Percentiles rank a stretch among this genome's conserved stretches.
phyloP scores from a whole-genome alignment of 495 filamentous ascomycete genomes.

The Copromyces sp. region DNA sequence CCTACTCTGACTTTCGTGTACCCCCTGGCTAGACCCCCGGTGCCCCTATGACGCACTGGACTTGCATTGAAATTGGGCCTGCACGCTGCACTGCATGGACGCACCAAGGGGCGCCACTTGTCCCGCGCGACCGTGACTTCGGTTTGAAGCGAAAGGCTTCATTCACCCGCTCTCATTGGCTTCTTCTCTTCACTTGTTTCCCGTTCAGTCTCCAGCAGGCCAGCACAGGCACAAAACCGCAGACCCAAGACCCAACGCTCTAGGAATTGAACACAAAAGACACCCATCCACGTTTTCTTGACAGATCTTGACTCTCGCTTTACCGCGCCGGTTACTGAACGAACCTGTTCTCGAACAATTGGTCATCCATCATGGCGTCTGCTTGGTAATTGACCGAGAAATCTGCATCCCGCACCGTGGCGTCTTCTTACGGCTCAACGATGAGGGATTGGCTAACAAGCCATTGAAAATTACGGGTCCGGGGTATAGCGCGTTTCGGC shows the following conservation, averaged over 20 bases:
- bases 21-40: neutral
- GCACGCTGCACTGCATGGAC: conserved; percentile 4
- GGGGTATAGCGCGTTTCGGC: neutral
- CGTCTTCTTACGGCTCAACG: neutral
- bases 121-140: conserved; percentile 3
- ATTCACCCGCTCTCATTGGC: neutral
- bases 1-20: neutral
- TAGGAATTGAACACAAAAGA: neutral
- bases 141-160: neutral
- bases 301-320: neutral
- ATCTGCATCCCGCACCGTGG: neutral
- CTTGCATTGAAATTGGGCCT: conserved; percentile 6
- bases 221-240: neutral
- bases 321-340: neutral
- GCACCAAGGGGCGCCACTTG: conserved; percentile 17
- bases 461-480: neutral
- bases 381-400: neutral
- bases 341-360: neutral
- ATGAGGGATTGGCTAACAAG: neutral
- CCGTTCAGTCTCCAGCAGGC: neutral
- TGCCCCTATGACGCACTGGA: conserved; percentile 23
- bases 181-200: neutral
- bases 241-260: neutral
- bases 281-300: neutral
- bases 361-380: neutral